Evolutionary conservation across 306 rosid species (phyloP).

Genomic region (Rubus idaeus): DNA sequence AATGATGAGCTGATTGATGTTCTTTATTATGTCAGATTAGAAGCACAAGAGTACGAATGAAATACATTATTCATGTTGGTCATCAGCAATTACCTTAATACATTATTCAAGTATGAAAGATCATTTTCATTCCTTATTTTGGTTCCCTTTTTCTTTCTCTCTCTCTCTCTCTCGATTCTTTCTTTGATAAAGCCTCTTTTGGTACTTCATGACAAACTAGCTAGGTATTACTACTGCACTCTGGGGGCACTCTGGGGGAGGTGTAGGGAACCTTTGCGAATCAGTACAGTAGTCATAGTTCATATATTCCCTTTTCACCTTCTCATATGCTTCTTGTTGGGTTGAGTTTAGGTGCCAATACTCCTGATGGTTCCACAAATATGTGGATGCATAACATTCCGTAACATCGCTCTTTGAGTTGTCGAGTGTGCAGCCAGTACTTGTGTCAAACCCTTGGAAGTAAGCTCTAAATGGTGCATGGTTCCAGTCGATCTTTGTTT

Average conservation of each 20-base stretch:
- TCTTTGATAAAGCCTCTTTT: too few species aligned
- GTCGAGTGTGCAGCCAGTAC: conserved; percentile 31
- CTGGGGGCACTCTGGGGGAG: conserved; percentile 64
- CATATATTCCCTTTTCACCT: conserved; percentile 28
- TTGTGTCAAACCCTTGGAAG: conserved; percentile 40
- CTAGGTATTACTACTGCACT: conserved; percentile 31
- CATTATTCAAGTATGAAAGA: too few species aligned
- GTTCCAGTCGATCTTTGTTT: conserved; percentile 39
- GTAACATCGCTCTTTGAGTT: not conserved
- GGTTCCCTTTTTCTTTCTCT: too few species aligned
- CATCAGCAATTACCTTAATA: too few species aligned
- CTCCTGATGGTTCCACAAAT: conserved; percentile 42
- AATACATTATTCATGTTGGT: too few species aligned
- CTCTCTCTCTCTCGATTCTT: too few species aligned
- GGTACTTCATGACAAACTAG: not conserved
- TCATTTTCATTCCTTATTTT: too few species aligned
- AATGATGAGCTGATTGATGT: too few species aligned
- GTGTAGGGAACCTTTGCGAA: not conserved
- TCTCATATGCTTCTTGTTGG: conserved; percentile 19
- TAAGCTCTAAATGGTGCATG: conserved; percentile 55
- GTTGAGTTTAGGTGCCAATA: conserved; percentile 33
- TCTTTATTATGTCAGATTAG: too few species aligned
- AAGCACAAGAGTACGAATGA: too few species aligned
- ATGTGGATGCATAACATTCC: conserved; percentile 31
- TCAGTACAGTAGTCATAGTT: conserved; percentile 43